Base-by-base conservation (phyloP, 371 early-diverging fungal genomes). In the Apophysomyces ossiformis region DNA sequence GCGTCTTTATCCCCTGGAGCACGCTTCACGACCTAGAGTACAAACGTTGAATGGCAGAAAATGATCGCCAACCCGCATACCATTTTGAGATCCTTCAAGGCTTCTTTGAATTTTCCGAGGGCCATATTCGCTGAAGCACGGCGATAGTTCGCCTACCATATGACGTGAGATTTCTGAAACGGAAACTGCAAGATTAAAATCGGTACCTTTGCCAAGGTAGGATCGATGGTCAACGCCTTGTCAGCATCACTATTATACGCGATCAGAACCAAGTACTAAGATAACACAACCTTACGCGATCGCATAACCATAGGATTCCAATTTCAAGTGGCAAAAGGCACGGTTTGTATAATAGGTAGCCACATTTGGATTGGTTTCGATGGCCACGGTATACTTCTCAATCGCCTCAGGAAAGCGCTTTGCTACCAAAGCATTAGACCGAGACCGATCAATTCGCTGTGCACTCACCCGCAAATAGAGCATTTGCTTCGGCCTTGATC, bases 291-390 rank as follows among this genome's bases (percentile, higher is more conserved):
- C 84, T 60, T 85, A 89, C 89, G 83, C 71, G 69, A 95, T 91
- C 45, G 96, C 96, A 60, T 91, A 91, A 7, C 95, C 97, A 77
- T 95, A 97, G 58, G 90, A 88, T 77, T 98, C 98, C 13, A 90
- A 75, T 59, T 90, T 87, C 18, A 95, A 85, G 76, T 96, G 89
- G 46, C 95, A 95, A 67, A 96, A 91, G 4, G 97, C 95, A 36
- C 99, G 87, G 76, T 99, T 99, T 37, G 95, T 86, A 68, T 93
- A 97, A 76, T 91, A 96, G 18, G 92, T 90, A 6, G 96, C 89
- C 0, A 92, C 92, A 16, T 85, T 84, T 15, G 95, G 92, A 73
- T 97, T 90, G 26, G 89, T 69, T 45, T 90, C 82, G 59, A 96
- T 94, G 9, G 95, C 95, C 66, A 87, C 85, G 8, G 90, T 88